Conservation (phyloP, 441 rosid species). For the Brassica balearica region DNA sequence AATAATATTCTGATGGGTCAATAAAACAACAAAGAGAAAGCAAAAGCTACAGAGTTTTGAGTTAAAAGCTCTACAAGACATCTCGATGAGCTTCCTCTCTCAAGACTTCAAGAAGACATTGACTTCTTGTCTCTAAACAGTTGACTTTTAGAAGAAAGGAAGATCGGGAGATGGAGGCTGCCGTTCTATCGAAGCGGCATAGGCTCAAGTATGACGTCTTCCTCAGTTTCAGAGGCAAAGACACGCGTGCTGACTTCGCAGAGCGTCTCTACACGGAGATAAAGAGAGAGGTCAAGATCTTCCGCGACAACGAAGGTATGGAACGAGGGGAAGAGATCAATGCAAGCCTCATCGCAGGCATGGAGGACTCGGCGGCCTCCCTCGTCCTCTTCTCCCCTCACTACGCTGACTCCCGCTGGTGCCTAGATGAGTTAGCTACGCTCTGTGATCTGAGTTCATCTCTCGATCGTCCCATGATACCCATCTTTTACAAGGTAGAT, state of each 20-base stretch:
- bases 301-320: slow-evolving; percentile 53
- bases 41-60: neutral
- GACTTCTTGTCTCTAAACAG: neutral
- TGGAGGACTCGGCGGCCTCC: slow-evolving; percentile 49
- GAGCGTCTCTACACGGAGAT: slow-evolving; percentile 29
- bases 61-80: neutral
- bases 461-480: slow-evolving; percentile 36
- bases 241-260: slow-evolving; percentile 50
- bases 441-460: slow-evolving; percentile 33
- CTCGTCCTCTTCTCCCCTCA: slow-evolving; percentile 44
- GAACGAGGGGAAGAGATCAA: slow-evolving; percentile 45
- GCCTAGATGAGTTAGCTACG: slow-evolving; percentile 49
- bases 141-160: neutral
- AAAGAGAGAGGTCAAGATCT: slow-evolving; percentile 11
- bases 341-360: slow-evolving; percentile 41
- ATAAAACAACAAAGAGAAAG: neutral
- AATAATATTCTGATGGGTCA: neutral
- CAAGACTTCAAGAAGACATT: neutral
- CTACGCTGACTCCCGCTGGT: slow-evolving; percentile 50
- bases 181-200: slow-evolving; percentile 11
- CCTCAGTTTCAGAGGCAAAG: slow-evolving; percentile 62
- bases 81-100: neutral
- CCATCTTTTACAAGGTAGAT: slow-evolving; percentile 46
- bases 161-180: slow-evolving; percentile 21
- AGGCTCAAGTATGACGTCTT: slow-evolving; percentile 60